Base-by-base conservation (phyloP, 2,329 filamentous ascomycete genomes). In the Fusarium piperis region DNA sequence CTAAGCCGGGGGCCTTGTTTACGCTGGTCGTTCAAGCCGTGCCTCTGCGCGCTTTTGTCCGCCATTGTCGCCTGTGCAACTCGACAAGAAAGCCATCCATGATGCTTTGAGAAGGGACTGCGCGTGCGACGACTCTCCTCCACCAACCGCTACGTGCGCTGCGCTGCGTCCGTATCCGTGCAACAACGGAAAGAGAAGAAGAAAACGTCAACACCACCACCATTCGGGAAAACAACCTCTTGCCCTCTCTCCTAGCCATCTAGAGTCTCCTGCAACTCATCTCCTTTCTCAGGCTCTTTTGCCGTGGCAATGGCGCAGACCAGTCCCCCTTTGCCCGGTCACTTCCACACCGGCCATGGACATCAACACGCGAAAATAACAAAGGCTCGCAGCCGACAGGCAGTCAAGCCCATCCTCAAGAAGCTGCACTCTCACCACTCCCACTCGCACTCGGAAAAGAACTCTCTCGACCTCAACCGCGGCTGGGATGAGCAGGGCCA, bases 321-420 rank as follows among this genome's bases (percentile, higher is more conserved):
- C 65, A 71, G 62, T 62, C 70, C 61, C 70, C 72, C 58, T 36
- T 68, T 67, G 70, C 69, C 71, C 62, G 65, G 74, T 64, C 58
- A 75, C 66, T 59, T 76, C 62, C 63, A 77, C 53, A 68, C 52
- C 59, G 56, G 73, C 62, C 69, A 71, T 46, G 36, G 58, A 58
- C 70, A 74, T 64, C 68, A 70, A 35, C 73, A 75, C 60, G 71
- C 72, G 56, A 80, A 79, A 64, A 75, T 80, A 71, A 78, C 82
- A 75, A 89, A 89, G 78, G 76, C 83, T 57, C 82, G 83, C 73
- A 79, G 80, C 59, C 85, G 85, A 73, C 82, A 81, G 65, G 82
- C 83, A 65, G 87, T 89, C 70, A 91, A 90, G 79, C 89, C 89
- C 11, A 90, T 91, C 48, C 81, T 91, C 59, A 90, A 90, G 79